Percentiles rank a stretch among this genome's conserved stretches.
phyloP scores from a whole-genome alignment of 169 alveolate genomes.

The Plasmodium yoelii region DNA sequence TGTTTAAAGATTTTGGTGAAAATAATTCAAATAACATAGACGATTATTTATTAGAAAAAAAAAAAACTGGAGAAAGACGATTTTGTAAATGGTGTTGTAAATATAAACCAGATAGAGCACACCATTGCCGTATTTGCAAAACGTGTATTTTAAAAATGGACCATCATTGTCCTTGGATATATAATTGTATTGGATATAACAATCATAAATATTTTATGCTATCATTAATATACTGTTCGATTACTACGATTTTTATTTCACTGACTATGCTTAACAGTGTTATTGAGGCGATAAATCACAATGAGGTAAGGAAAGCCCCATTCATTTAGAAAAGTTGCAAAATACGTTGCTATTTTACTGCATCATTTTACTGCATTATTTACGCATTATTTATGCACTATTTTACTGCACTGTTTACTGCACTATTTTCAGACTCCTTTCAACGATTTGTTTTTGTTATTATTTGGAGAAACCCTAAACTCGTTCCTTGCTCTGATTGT shows the following conservation, averaged over 20 bases:
- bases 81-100: constrained; percentile 86
- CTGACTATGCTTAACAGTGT: constrained; percentile 84
- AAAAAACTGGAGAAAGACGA: constrained; percentile 83
- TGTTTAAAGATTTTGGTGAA: constrained; percentile 48
- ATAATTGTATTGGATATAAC: constrained; percentile 91
- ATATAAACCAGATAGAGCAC: constrained; percentile 87
- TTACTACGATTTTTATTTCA: constrained; percentile 80
- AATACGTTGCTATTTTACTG: too few species aligned
- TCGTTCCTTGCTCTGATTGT: constrained; percentile 81
- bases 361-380: too few species aligned
- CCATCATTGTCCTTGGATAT: constrained; percentile 94
- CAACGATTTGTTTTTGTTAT: constrained; percentile 83
- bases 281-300: constrained; percentile 28
- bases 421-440: constrained; percentile 86
- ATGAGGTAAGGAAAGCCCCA: constrained; percentile 18
- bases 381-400: too few species aligned
- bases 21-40: constrained; percentile 38
- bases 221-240: constrained; percentile 83
- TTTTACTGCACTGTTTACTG: too few species aligned
- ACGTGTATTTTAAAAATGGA: constrained; percentile 92
- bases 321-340: constrained; percentile 3
- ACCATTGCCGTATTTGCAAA: constrained; percentile 89
- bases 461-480: constrained; percentile 87
- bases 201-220: constrained; percentile 91
- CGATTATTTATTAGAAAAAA: constrained; percentile 79